Evolutionary conservation across 345 rosid genomes (phyloP), one percentile per base, ranked within the genome.

Genomic region (Moringa oleifera): DNA sequence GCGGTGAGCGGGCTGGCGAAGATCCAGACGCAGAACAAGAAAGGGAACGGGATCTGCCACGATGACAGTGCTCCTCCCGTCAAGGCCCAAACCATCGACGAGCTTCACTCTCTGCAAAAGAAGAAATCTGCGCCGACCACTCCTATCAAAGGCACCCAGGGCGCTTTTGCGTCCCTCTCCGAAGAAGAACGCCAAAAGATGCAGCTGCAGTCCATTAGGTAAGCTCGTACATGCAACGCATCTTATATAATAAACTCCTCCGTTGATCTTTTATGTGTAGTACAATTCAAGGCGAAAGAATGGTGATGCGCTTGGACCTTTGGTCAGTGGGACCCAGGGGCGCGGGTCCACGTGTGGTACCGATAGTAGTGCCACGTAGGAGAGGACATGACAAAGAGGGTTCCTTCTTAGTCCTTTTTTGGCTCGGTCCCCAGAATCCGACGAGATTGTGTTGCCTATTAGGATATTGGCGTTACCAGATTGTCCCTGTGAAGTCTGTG

Each of bases 191-290:
- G 98, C 54, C 90, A 85, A 33, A 84, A 79, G 68, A 83, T 76
- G 77, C 98, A 93, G 79, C 94, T 93, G 53, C 96, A 90, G 74
- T 93, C 98, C 53, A 93, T 93, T 81, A 87, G 97, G 97, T 87
- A 63, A 41, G 13, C 12, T 41, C 2, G 47, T 16, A 41, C 47
- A 41, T 41, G 47, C 47, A 41, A 41, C 47, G 13, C 47, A n/a
- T n/a, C n/a, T n/a, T n/a, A n/a, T n/a, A n/a, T n/a, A n/a, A n/a
- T n/a, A n/a, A n/a, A n/a, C n/a, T n/a, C n/a, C n/a, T n/a, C n/a
- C n/a, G n/a, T n/a, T n/a, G n/a, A n/a, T n/a, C n/a, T n/a, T n/a
- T n/a, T n/a, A n/a, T n/a, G n/a, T n/a, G n/a, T n/a, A n/a, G n/a
- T n/a, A n/a, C n/a, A n/a, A n/a, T n/a, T n/a, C n/a, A n/a, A n/a